A percentile compares a stretch with the other conserved stretches of the same genome.
These are phyloP conservation scores for Trichosporon sp. DNA, from an alignment of 1,284 basidiomycete species.

Conservation along the genomic window DNA sequence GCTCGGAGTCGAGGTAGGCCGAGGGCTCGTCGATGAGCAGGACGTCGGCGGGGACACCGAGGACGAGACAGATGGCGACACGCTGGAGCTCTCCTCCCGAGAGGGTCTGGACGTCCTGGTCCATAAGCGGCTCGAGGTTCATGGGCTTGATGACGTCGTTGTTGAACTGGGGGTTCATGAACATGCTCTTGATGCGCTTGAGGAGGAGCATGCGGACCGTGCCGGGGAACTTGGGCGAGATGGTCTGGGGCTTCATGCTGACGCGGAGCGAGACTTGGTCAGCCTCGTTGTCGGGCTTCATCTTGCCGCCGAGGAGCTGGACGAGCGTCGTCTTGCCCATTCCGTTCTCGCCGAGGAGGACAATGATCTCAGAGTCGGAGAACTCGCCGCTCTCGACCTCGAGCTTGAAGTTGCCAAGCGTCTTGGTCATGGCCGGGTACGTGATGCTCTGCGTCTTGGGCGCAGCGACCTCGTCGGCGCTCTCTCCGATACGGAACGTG, in stretches of 20 bases:
- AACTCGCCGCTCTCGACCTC: constrained; percentile 80
- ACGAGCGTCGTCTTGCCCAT: constrained; percentile 97
- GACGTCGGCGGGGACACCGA: constrained; percentile 66
- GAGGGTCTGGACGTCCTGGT: constrained; percentile 91
- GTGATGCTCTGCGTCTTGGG: constrained; percentile 79
- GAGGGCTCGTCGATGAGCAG: constrained; percentile 69
- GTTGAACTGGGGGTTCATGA: constrained; percentile 97
- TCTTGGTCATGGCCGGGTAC: constrained; percentile 94
- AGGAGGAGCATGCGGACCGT: constrained; percentile 85
- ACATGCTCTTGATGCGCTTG: constrained; percentile 86
- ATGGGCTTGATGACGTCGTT: constrained; percentile 94
- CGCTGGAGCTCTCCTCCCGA: constrained; percentile 95
- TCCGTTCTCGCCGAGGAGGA: constrained; percentile 95
- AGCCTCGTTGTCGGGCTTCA: constrained; percentile 73
- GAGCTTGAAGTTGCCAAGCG: constrained; percentile 85
- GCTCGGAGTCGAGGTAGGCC: constrained; percentile 79
- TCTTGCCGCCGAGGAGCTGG: constrained; percentile 76
- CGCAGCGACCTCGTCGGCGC: constrained; percentile 71
- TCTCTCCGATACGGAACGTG: constrained; percentile 93
- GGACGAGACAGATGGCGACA: constrained; percentile 84
- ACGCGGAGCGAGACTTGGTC: constrained; percentile 70
- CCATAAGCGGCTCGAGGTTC: constrained; percentile 81
- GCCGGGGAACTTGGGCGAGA: constrained; percentile 91
- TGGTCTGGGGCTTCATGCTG: constrained; percentile 82
- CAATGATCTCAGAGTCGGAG: constrained; percentile 94